Conservation (phyloP, 129 eudicot genomes). For the Escallonia herrerae region DNA sequence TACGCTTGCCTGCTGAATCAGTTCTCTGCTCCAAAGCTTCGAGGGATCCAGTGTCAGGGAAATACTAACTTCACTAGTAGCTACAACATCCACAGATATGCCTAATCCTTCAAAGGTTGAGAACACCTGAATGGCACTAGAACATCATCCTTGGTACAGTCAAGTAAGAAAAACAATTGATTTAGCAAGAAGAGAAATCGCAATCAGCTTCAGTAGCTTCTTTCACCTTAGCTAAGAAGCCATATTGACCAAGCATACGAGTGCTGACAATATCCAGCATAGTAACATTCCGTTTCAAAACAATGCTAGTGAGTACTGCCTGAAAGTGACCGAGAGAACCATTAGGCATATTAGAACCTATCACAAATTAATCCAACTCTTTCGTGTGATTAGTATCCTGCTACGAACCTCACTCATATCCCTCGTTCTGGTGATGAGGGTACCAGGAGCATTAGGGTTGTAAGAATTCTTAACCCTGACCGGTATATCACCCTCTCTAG, state of each 20-base stretch:
- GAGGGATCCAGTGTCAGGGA: conserved; percentile 87
- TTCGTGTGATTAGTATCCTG: not conserved
- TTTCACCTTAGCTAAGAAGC: conserved; percentile 82
- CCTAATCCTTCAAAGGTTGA: conserved; percentile 84
- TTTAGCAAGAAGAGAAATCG: not conserved
- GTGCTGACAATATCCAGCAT: conserved; percentile 93
- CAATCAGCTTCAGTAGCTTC: not conserved
- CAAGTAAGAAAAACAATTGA: not conserved
- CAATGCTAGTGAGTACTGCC: conserved; percentile 90
- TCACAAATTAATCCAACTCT: not conserved
- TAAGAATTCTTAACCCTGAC: conserved; percentile 96
- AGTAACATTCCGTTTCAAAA: conserved; percentile 80
- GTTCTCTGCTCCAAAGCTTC: conserved; percentile 89
- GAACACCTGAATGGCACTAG: conserved; percentile 54
- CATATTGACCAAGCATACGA: conserved; percentile 95
- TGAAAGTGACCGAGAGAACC: conserved; percentile 13
- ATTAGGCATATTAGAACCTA: not conserved
- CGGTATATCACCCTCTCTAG: conserved; percentile 90
- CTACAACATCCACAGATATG: conserved; percentile 90
- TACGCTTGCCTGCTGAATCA: conserved; percentile 91
- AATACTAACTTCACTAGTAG: conserved; percentile 95
- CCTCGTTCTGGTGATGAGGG: conserved; percentile 75
- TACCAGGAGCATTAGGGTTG: conserved; percentile 94
- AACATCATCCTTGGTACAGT: not conserved
- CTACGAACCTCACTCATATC: conserved; percentile 77